Evolutionary conservation across 805 yeast genomes (phyloP).

Genomic region (Candida sithepensis): DNA sequence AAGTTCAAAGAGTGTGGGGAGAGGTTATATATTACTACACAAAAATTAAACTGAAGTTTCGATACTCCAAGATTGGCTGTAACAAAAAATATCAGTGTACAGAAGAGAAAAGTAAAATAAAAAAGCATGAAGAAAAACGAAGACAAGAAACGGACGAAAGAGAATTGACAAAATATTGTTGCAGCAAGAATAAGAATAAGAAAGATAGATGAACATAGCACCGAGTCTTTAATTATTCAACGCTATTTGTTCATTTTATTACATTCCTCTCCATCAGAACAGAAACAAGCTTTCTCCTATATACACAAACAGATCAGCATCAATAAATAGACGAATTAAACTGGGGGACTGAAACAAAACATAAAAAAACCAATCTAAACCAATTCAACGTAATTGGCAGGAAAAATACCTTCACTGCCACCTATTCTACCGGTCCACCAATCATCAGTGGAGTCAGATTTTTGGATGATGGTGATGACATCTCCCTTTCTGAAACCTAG

Average conservation of each 20-base stretch:
- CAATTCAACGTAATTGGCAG: constrained; percentile 93
- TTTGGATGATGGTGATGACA: constrained; percentile 79
- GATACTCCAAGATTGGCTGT: neutral
- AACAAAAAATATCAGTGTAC: neutral
- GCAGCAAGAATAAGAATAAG: neutral
- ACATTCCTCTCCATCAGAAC: neutral
- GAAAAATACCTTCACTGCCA: constrained; percentile 88
- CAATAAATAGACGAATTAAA: neutral
- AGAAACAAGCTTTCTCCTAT: neutral
- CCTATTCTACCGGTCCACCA: constrained; percentile 98
- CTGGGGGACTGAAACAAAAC: too few species aligned
- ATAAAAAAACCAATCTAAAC: constrained; percentile 36
- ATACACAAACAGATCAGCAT: neutral
- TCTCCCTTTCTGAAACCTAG: constrained; percentile 93
- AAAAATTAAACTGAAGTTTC: neutral
- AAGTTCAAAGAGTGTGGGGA: too few species aligned
- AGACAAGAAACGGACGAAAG: neutral
- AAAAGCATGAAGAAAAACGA: neutral
- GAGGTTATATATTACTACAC: neutral
- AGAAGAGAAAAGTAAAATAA: neutral
- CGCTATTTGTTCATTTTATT: neutral
- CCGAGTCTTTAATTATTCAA: neutral
- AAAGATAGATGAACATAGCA: neutral
- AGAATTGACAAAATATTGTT: neutral
- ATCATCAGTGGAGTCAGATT: constrained; percentile 85